A percentile compares a stretch with the other conserved stretches of the same genome.
These are phyloP conservation scores for Boletus sp. DNA, from an alignment of 768 basidiomycete genomes.

Conservation along the genomic window DNA sequence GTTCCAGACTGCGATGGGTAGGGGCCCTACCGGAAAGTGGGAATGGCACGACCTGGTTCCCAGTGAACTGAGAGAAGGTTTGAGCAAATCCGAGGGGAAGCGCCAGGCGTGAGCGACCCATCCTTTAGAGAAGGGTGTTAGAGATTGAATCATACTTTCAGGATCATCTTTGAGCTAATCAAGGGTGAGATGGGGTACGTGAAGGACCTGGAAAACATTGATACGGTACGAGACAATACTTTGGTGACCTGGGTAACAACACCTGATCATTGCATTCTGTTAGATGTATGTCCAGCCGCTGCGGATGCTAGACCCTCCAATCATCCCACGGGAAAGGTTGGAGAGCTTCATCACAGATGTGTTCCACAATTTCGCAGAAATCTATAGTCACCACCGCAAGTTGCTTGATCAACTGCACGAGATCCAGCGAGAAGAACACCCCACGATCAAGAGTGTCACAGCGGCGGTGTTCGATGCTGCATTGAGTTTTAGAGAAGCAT, in stretches of 20 bases:
- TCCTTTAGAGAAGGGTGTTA: background rate
- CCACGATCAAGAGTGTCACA: constrained; percentile 72
- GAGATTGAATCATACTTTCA: constrained; percentile 27
- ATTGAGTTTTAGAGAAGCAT: constrained; percentile 87
- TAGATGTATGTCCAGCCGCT: constrained; percentile 84
- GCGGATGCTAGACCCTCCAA: constrained; percentile 67
- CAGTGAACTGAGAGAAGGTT: constrained; percentile 53
- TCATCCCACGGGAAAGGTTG: constrained; percentile 68
- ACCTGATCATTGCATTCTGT: constrained; percentile 4
- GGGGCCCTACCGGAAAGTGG: constrained; percentile 74
- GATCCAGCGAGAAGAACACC: constrained; percentile 86
- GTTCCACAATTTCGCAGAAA: constrained; percentile 81
- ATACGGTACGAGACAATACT: constrained; percentile 44
- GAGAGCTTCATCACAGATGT: constrained; percentile 80
- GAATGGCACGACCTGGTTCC: constrained; percentile 90
- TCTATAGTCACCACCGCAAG: constrained; percentile 69
- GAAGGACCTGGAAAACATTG: constrained; percentile 84
- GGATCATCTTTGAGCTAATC: constrained; percentile 91
- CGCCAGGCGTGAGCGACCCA: constrained; percentile 68
- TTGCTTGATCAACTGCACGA: constrained; percentile 80
- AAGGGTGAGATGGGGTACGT: constrained; percentile 96
- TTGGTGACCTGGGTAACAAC: constrained; percentile 17
- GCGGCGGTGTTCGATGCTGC: constrained; percentile 86
- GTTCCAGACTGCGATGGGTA: constrained; percentile 88
- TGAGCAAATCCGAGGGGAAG: constrained; percentile 74